Conservation (phyloP, 2,329 filamentous ascomycete genomes). For the Ascochyta rabiei region DNA sequence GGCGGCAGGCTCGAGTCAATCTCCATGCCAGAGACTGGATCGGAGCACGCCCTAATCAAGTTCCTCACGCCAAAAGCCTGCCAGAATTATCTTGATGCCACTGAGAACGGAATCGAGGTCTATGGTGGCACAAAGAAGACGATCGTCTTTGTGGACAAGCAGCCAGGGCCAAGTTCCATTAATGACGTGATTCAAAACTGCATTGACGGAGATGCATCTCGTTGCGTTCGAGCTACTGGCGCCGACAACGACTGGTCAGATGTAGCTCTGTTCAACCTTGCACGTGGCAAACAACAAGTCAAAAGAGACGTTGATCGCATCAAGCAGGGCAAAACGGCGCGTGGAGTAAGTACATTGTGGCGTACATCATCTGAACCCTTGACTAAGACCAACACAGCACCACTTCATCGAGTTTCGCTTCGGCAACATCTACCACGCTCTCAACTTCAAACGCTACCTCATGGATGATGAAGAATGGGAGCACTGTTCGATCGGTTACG, state of each 20-base stretch:
- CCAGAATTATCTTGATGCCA: constrained; percentile 41
- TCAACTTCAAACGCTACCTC: constrained; percentile 52
- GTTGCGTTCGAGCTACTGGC: constrained; percentile 54
- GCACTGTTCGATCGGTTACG: constrained; percentile 52
- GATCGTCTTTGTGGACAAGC: constrained; percentile 38
- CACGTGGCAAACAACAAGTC: constrained; percentile 36
- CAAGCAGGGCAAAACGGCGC: constrained; percentile 48
- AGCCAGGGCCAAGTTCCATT: constrained; percentile 37
- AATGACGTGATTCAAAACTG: constrained; percentile 51
- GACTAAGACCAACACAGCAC: constrained; percentile 38
- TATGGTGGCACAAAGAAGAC: constrained; percentile 27
- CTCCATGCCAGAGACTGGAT: constrained; percentile 30
- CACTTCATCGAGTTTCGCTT: constrained; percentile 57
- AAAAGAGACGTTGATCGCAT: constrained; percentile 55
- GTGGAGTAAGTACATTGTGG: constrained; percentile 46
- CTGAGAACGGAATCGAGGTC: constrained; percentile 42
- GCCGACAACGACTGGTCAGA: constrained; percentile 51
- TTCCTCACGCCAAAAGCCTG: constrained; percentile 45
- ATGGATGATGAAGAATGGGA: constrained; percentile 53
- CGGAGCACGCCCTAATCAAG: constrained; percentile 34
- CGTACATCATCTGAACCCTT: background rate
- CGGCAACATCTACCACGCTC: constrained; percentile 53
- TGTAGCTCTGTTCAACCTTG: constrained; percentile 46
- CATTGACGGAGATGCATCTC: constrained; percentile 50
- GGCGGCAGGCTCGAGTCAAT: constrained; percentile 45